phyloP scores from a whole-genome alignment of 2,329 filamentous ascomycete genomes.

The Teratosphaeria gauchensis region DNA sequence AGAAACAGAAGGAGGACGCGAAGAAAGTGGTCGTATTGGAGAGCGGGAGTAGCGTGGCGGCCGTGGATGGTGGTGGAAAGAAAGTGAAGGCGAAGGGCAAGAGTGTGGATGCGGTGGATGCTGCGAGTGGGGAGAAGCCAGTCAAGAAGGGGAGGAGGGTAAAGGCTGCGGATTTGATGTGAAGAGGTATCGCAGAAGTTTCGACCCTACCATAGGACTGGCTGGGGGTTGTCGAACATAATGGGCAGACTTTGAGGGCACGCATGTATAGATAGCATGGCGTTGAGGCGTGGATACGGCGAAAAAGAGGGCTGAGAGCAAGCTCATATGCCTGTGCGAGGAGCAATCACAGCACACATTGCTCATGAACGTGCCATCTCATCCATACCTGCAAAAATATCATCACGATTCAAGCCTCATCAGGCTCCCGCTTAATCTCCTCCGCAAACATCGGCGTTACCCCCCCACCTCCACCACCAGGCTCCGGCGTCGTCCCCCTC shows the following conservation, averaged over 20 bases:
- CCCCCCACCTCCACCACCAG: not conserved
- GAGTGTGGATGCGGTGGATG: not conserved
- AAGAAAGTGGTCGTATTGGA: conserved; percentile 1
- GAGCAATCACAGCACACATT: no score
- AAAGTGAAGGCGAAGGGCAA: not conserved
- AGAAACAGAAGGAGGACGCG: conserved; percentile 18
- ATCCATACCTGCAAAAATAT: not conserved
- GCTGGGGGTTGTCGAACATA: not conserved
- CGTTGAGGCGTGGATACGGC: not conserved
- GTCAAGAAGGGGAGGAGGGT: conserved; percentile 9
- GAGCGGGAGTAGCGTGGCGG: not conserved
- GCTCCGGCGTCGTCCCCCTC: conserved; percentile 1
- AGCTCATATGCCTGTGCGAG: no score
- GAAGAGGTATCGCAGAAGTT: not conserved
- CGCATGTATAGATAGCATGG: not conserved
- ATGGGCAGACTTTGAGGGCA: not conserved
- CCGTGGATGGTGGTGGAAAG: not conserved
- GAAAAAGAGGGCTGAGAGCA: no score
- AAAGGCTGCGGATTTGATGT: conserved; percentile 15
- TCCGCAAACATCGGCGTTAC: conserved; percentile 8
- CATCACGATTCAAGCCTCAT: conserved; percentile 6
- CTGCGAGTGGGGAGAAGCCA: conserved; percentile 3
- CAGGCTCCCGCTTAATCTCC: conserved; percentile 17
- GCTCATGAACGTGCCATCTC: not conserved
- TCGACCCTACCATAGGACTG: not conserved